phyloP scores from a whole-genome alignment of 768 basidiomycete species.

The Dacryopinax spathularia region DNA sequence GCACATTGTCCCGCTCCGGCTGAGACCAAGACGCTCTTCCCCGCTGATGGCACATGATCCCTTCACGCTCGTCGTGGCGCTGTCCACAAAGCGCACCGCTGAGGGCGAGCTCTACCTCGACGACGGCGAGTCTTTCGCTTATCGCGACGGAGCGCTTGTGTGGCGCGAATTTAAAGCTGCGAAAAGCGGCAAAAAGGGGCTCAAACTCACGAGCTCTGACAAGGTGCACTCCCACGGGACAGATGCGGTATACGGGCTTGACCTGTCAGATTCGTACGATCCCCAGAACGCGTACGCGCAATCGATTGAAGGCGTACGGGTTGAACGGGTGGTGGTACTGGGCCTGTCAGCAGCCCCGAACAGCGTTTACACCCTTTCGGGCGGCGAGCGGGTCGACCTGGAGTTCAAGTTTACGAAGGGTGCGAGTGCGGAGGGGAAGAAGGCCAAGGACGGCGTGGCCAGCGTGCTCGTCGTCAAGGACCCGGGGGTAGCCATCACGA shows the following conservation, averaged over 20 bases:
- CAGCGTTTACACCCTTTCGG: constrained; percentile 38
- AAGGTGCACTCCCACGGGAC: constrained; percentile 33
- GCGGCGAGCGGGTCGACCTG: constrained; percentile 30
- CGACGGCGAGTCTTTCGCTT: constrained; percentile 73
- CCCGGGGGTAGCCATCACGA: constrained; percentile 22
- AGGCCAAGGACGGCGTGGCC: constrained; percentile 39
- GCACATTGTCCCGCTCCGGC: constrained; percentile 73
- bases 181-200: constrained; percentile 29
- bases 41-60: constrained; percentile 83
- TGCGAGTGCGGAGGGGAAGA: constrained; percentile 38
- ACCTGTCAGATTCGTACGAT: constrained; percentile 34
- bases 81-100: constrained; percentile 41
- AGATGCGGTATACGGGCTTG: constrained; percentile 39
- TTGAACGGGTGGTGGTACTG: constrained; percentile 69
- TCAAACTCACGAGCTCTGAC: constrained; percentile 37
- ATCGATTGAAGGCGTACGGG: constrained; percentile 50
- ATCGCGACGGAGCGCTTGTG: constrained; percentile 62
- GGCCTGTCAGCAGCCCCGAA: constrained; percentile 53
- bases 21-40: constrained; percentile 74
- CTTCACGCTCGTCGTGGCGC: constrained; percentile 75
- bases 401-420: constrained; percentile 58
- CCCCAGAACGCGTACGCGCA: constrained; percentile 53
- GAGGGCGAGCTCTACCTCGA: constrained; percentile 85
- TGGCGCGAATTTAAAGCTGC: constrained; percentile 58
- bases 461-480: constrained; percentile 51